Conservation (phyloP, 345 rosid genomes). For the Turritis glabra region DNA sequence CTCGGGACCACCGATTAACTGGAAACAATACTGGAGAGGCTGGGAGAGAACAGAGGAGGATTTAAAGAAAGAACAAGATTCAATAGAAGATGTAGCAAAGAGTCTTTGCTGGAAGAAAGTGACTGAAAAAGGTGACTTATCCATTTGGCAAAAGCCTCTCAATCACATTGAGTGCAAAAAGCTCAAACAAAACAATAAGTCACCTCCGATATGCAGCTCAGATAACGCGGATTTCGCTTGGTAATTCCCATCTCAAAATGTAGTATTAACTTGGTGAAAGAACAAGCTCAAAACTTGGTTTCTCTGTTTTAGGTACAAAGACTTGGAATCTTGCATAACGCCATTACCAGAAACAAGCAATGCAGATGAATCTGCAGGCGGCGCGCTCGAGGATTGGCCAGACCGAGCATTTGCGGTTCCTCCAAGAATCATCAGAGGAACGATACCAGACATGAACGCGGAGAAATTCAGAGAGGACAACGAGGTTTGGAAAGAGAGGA, state of each 20-base stretch:
- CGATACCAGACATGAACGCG: slow-evolving; percentile 60
- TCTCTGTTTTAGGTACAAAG: slow-evolving; percentile 56
- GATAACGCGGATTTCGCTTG: slow-evolving; percentile 74
- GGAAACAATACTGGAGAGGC: slow-evolving; percentile 92
- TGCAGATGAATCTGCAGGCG: slow-evolving; percentile 79
- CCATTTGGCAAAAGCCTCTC: slow-evolving; percentile 83
- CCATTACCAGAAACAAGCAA: slow-evolving; percentile 73
- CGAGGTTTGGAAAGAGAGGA: slow-evolving; percentile 76
- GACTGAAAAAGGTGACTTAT: slow-evolving; percentile 65
- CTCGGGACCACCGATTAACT: slow-evolving; percentile 89
- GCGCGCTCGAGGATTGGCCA: slow-evolving; percentile 87
- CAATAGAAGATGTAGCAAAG: slow-evolving; percentile 81
- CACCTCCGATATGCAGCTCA: slow-evolving; percentile 69
- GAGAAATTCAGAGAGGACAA: slow-evolving; percentile 74
- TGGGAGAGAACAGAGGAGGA: slow-evolving; percentile 90
- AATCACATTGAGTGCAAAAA: slow-evolving; percentile 76
- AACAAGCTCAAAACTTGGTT: background rate
- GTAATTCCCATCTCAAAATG: slow-evolving; percentile 40
- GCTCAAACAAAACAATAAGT: slow-evolving; percentile 48
- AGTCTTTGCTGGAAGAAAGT: slow-evolving; percentile 94
- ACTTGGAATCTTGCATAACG: slow-evolving; percentile 78
- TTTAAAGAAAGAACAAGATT: slow-evolving; percentile 77
- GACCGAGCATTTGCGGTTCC: slow-evolving; percentile 75
- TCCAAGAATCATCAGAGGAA: slow-evolving; percentile 75
- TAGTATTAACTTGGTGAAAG: background rate